A percentile compares a stretch with the other conserved stretches of the same genome.
Conservation (phyloP, 306 rosid species). For the Comarum palustre region DNA sequence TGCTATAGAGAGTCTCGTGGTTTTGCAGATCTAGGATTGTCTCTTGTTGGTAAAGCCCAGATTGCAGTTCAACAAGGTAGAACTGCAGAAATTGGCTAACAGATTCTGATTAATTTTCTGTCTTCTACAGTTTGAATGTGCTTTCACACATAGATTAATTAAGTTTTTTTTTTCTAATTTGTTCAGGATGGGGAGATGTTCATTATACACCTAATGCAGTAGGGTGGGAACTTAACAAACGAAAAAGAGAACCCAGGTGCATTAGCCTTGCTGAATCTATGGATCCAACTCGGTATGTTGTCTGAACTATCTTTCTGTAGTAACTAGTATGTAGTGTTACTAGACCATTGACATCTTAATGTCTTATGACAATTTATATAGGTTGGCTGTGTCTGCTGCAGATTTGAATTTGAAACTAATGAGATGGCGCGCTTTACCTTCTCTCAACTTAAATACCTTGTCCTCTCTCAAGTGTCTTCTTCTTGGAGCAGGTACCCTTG, state of each 20-base stretch:
- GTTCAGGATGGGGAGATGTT: constrained; percentile 53
- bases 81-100: constrained; percentile 30
- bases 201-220: constrained; percentile 53
- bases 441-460: constrained; percentile 61
- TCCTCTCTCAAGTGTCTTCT: constrained; percentile 90
- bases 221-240: constrained; percentile 90
- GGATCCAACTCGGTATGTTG: constrained; percentile 81
- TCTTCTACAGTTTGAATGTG: constrained; percentile 6
- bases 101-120: constrained; percentile 21
- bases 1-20: constrained; percentile 96
- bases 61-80: constrained; percentile 66
- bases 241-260: constrained; percentile 60
- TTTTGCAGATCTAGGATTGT: constrained; percentile 72
- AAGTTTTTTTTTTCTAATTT: constrained; percentile 7
- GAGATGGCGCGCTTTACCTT: constrained; percentile 99
- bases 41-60: constrained; percentile 82
- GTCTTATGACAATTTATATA: constrained; percentile 33
- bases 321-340: not conserved
- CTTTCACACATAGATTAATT: constrained; percentile 20
- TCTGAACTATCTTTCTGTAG: constrained; percentile 12
- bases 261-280: constrained; percentile 87
- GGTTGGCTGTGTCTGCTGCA: constrained; percentile 96
- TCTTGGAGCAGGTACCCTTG: constrained; percentile 96
- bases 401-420: constrained; percentile 95
- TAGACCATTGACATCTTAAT: constrained; percentile 20